These are phyloP conservation scores for Pythium guiyangense DNA, from an alignment of 352 stramenopile genomes.

Conservation along the genomic window DNA sequence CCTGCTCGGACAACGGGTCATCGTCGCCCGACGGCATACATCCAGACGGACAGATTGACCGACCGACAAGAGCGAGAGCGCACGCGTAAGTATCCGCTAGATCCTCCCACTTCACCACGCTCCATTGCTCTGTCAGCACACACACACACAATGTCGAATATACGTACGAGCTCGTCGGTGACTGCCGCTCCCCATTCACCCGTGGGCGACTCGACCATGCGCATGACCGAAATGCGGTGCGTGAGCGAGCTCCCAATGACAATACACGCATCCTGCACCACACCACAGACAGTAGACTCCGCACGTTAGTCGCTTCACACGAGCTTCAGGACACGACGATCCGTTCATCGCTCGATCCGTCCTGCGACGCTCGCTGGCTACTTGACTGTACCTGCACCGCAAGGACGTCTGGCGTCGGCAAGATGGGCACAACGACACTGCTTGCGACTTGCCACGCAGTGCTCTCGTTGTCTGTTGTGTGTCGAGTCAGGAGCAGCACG, in stretches of 20 bases:
- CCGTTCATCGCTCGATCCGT: not conserved
- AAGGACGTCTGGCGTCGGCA: slow-evolving; percentile 33
- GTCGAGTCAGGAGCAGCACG: no score
- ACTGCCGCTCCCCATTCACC: slow-evolving; percentile 24
- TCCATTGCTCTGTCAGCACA: slow-evolving; percentile 1
- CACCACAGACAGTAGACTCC: not conserved
- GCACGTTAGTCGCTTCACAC: no score
- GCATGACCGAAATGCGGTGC: slow-evolving; percentile 26
- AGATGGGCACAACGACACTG: slow-evolving; percentile 19
- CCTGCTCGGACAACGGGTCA: slow-evolving; percentile 13
- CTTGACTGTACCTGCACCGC: slow-evolving; percentile 30
- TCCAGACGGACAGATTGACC: not conserved
- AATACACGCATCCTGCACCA: slow-evolving; percentile 25
- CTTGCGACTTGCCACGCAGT: slow-evolving; percentile 18
- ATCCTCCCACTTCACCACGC: not conserved
- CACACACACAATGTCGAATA: not conserved
- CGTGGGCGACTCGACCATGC: slow-evolving; percentile 22
- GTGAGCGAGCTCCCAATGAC: slow-evolving; percentile 45
- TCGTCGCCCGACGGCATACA: not conserved
- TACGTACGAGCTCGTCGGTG: slow-evolving; percentile 38
- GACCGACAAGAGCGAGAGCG: not conserved
- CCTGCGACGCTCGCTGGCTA: no score
- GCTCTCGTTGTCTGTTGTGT: slow-evolving; percentile 6
- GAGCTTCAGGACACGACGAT: not conserved
- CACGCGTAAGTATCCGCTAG: not conserved